Evolutionary conservation across 805 yeast genomes (phyloP).

Genomic region (Helenozyma rhizophorensis): DNA sequence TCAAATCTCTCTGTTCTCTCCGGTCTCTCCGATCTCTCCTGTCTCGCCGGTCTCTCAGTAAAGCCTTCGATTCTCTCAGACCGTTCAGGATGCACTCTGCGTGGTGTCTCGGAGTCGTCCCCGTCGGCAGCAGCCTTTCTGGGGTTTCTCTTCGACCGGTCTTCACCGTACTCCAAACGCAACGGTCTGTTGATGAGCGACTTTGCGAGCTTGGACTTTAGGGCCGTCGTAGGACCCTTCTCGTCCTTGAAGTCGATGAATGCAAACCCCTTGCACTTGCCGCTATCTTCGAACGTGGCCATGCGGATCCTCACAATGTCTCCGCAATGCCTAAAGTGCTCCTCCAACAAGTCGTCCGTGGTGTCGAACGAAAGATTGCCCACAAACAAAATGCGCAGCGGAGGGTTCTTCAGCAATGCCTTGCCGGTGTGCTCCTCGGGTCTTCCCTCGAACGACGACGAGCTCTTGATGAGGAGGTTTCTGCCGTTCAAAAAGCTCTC

Average conservation of each 20-base stretch:
- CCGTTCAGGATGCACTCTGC: slow-evolving; percentile 2
- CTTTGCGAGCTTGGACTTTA: slow-evolving; percentile 64
- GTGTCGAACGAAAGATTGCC: slow-evolving; percentile 94
- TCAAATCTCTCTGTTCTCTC: slow-evolving; percentile 4
- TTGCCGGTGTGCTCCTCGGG: slow-evolving; percentile 54
- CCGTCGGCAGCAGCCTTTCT: slow-evolving; percentile 22
- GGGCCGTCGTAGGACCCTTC: slow-evolving; percentile 77
- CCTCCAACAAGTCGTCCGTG: slow-evolving; percentile 69
- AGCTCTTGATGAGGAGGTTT: slow-evolving; percentile 77
- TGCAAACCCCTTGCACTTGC: slow-evolving; percentile 95
- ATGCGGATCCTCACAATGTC: slow-evolving; percentile 79
- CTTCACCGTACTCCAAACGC: slow-evolving; percentile 92
- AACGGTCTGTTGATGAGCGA: slow-evolving; percentile 68
- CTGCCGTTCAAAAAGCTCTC: slow-evolving; percentile 79
- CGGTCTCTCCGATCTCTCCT: slow-evolving; percentile 4
- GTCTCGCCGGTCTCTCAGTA: slow-evolving; percentile 9
- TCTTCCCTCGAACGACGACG: slow-evolving; percentile 81
- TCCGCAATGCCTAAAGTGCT: slow-evolving; percentile 89
- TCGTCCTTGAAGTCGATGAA: slow-evolving; percentile 82
- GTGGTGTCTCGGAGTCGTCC: slow-evolving; percentile 9
- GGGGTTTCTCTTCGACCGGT: slow-evolving; percentile 76
- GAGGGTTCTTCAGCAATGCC: slow-evolving; percentile 67
- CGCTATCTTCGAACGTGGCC: slow-evolving; percentile 97
- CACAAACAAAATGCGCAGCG: slow-evolving; percentile 82
- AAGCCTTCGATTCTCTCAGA: slow-evolving; percentile 2